A percentile compares a stretch with the other conserved stretches of the same genome.
Evolutionary conservation across 108 stramenopile genomes (phyloP).

Genomic region (Skeletonema tropicum): DNA sequence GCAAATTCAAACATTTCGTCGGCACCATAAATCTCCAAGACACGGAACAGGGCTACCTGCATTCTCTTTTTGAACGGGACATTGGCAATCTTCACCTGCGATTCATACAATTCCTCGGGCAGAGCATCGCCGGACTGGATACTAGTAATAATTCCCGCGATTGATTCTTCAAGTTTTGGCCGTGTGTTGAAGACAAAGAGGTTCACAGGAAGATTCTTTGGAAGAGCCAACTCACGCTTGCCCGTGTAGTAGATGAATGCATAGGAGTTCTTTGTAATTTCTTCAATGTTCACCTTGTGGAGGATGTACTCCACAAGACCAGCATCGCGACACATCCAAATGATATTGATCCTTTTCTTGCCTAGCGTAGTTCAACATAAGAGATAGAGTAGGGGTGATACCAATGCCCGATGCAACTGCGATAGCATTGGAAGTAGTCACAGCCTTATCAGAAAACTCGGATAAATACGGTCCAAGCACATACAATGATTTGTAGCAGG

Average conservation of each 20-base stretch:
- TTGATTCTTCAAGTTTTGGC: slow-evolving; percentile 11
- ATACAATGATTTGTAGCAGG: neutral
- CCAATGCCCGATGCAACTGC: slow-evolving; percentile 26
- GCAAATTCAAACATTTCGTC: slow-evolving; percentile 11
- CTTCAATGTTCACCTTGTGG: neutral
- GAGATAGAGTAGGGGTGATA: slow-evolving; percentile 18
- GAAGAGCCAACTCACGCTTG: slow-evolving; percentile 6
- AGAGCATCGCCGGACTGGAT: slow-evolving; percentile 7
- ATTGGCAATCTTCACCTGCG: neutral
- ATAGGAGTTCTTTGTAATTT: neutral
- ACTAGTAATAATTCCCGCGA: slow-evolving; percentile 1
- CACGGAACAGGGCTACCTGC: slow-evolving; percentile 1
- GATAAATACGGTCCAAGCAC: neutral
- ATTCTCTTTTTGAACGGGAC: neutral
- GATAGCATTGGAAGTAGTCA: neutral
- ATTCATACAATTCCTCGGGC: slow-evolving; percentile 10
- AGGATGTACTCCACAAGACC: slow-evolving; percentile 16
- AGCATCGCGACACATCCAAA: slow-evolving; percentile 17
- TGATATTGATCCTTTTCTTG: slow-evolving; percentile 5
- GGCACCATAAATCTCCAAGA: neutral
- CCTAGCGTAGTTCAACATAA: neutral
- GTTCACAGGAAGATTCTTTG: slow-evolving; percentile 10
- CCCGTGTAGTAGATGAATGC: slow-evolving; percentile 23
- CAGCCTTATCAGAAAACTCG: neutral
- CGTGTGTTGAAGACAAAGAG: slow-evolving; percentile 4